These are phyloP conservation scores for Rhexocercosporidium sp. DNA, from an alignment of 2,329 filamentous ascomycete species.

Conservation along the genomic window DNA sequence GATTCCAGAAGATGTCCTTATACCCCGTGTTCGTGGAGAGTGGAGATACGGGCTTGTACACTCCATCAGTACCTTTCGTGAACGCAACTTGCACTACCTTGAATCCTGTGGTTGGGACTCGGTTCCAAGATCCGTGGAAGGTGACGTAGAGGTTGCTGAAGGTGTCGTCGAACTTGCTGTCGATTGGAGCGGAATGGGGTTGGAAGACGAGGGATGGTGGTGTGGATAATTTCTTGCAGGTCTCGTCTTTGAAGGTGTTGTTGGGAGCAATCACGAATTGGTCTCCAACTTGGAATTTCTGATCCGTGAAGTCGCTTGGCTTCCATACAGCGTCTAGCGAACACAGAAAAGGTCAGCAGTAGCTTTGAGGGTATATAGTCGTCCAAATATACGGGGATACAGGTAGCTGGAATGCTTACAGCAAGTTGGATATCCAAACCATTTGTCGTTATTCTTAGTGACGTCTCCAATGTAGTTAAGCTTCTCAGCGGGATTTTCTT, in stretches of 20 bases:
- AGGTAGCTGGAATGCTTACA: constrained; percentile 38
- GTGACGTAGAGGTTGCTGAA: constrained; percentile 68
- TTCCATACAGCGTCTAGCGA: constrained; percentile 62
- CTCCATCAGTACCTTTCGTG: constrained; percentile 54
- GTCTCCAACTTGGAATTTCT: constrained; percentile 50
- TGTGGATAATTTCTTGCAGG: constrained; percentile 50
- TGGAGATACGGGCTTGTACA: constrained; percentile 52
- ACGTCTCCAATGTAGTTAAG: constrained; percentile 61
- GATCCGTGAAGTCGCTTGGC: constrained; percentile 50
- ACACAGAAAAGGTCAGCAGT: too few relatives aligned
- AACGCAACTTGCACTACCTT: constrained; percentile 48
- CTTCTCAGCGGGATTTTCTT: constrained; percentile 77
- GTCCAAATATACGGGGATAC: too few relatives aligned
- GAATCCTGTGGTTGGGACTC: constrained; percentile 44
- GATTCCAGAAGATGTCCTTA: constrained; percentile 60
- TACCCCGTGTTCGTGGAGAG: constrained; percentile 47
- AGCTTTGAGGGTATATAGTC: too few relatives aligned
- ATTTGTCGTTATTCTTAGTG: constrained; percentile 48
- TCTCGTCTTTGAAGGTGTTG: constrained; percentile 48
- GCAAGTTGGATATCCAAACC: constrained; percentile 76
- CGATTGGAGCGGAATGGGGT: constrained; percentile 73
- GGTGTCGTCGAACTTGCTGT: constrained; percentile 67
- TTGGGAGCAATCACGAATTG: constrained; percentile 54
- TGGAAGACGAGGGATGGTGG: constrained; percentile 63
- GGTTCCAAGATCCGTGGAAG: constrained; percentile 44